Percentiles rank a stretch among this genome's conserved stretches.
phyloP scores from a whole-genome alignment of 768 basidiomycete species.

The Lyophyllum semitale region DNA sequence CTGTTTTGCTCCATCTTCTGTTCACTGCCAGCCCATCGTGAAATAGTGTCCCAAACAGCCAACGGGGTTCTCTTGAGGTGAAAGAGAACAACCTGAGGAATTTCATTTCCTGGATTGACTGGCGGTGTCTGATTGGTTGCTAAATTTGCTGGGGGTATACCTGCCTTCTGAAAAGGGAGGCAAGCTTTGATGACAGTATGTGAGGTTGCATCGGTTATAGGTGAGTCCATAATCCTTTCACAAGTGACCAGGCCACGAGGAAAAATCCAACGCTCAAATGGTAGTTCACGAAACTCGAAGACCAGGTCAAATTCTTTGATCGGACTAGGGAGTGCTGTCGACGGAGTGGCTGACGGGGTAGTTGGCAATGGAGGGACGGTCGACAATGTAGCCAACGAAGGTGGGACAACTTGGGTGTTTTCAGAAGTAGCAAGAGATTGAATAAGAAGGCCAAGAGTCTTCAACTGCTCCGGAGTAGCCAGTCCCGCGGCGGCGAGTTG shows the following conservation, averaged over 20 bases:
- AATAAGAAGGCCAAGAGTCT: conserved; percentile 72
- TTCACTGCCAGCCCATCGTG: conserved; percentile 61
- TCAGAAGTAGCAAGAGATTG: conserved; percentile 55
- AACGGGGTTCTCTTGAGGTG: conserved; percentile 49
- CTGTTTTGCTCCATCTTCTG: conserved; percentile 53
- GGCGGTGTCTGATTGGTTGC: conserved; percentile 8
- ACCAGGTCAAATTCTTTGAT: conserved; percentile 72
- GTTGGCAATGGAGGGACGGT: conserved; percentile 12
- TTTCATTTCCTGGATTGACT: not conserved
- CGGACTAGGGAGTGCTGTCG: conserved; percentile 23
- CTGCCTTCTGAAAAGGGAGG: conserved; percentile 40
- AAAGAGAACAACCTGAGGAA: conserved; percentile 43
- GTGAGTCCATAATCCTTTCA: conserved; percentile 37
- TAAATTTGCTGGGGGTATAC: not conserved
- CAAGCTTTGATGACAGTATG: conserved; percentile 44
- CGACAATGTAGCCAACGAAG: conserved; percentile 6
- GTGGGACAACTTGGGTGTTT: conserved; percentile 15
- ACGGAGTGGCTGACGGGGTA: conserved; percentile 5
- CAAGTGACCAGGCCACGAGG: conserved; percentile 60
- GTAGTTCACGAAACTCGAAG: conserved; percentile 66
- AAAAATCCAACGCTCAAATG: conserved; percentile 66
- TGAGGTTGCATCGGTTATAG: conserved; percentile 17
- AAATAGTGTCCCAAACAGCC: conserved; percentile 58
- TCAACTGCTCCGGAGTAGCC: conserved; percentile 65
- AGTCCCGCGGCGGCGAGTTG: conserved; percentile 63